Evolutionary conservation across 495 filamentous ascomycete genomes (phyloP).

Genomic region (Xylaria intraflava): DNA sequence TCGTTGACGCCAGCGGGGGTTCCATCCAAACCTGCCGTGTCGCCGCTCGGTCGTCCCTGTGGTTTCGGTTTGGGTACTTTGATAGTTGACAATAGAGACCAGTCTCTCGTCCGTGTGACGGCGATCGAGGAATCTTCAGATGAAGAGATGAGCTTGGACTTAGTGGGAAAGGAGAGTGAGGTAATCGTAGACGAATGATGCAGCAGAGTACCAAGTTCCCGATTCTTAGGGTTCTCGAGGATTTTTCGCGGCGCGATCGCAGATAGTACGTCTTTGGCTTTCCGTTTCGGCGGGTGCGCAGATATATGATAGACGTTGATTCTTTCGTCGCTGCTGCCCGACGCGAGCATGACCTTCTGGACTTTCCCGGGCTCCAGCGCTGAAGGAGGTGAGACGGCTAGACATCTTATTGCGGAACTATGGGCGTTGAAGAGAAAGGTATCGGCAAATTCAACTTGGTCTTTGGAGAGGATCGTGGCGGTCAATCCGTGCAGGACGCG

Average conservation of each 20-base stretch:
- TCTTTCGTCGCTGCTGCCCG: constrained; percentile 82
- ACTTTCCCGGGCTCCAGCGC: constrained; percentile 46
- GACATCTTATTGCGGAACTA: constrained; percentile 77
- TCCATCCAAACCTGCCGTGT: constrained; percentile 77
- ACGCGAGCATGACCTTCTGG: constrained; percentile 79
- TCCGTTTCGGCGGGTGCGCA: constrained; percentile 53
- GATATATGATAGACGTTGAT: constrained; percentile 93
- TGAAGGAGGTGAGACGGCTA: constrained; percentile 78
- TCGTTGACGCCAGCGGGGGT: constrained; percentile 89
- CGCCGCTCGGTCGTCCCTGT: constrained; percentile 76
- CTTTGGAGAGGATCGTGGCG: constrained; percentile 51
- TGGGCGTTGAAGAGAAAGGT: constrained; percentile 96
- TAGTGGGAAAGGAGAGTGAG: constrained; percentile 71
- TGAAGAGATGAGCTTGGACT: constrained; percentile 76
- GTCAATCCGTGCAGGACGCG: constrained; percentile 87
- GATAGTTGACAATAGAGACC: constrained; percentile 80
- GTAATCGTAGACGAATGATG: constrained; percentile 81
- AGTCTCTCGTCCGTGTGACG: constrained; percentile 80
- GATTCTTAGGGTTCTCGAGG: constrained; percentile 76
- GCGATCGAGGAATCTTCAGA: constrained; percentile 85
- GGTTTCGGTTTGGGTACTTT: constrained; percentile 83
- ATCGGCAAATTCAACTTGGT: constrained; percentile 67
- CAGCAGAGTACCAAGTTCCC: constrained; percentile 76
- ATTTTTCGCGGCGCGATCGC: constrained; percentile 61
- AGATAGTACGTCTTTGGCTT: constrained; percentile 43